These are phyloP conservation scores for Strobilomyces confusus DNA, from an alignment of 768 basidiomycete species.

Conservation along the genomic window DNA sequence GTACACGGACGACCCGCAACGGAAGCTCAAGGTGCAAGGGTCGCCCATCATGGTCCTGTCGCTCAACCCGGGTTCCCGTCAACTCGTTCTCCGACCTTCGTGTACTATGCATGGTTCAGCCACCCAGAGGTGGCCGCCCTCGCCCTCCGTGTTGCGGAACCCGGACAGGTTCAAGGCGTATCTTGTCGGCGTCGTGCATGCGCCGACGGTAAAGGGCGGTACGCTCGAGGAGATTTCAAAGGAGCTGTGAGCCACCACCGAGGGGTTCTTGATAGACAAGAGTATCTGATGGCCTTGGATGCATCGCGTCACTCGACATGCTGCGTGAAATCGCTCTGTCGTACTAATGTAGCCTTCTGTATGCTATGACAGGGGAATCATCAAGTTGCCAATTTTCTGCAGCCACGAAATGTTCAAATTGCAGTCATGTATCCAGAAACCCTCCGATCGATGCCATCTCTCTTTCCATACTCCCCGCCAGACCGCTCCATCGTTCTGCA, in stretches of 20 bases:
- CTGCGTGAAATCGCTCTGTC: too few relatives aligned
- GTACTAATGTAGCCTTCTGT: too few relatives aligned
- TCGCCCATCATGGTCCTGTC: constrained; percentile 28
- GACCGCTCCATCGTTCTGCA: too few relatives aligned
- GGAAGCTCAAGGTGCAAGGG: constrained; percentile 31
- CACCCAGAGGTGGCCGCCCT: constrained; percentile 24
- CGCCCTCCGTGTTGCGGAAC: constrained; percentile 16
- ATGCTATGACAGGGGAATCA: too few relatives aligned
- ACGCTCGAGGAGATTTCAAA: constrained; percentile 21
- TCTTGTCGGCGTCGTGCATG: constrained; percentile 16
- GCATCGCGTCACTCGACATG: too few relatives aligned
- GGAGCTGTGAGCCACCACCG: constrained; percentile 29
- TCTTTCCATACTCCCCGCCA: too few relatives aligned
- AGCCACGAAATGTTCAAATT: too few relatives aligned
- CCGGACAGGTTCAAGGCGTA: constrained; percentile 28
- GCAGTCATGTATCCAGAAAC: too few relatives aligned
- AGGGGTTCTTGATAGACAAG: constrained; percentile 24
- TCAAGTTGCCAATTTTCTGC: too few relatives aligned
- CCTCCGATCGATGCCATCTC: too few relatives aligned
- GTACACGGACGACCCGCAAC: constrained; percentile 48
- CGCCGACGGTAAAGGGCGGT: constrained; percentile 8
- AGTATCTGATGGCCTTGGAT: constrained; percentile 9
- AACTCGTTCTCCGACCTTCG: constrained; percentile 25
- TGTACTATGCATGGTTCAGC: constrained; percentile 19
- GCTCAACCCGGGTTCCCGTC: constrained; percentile 30